These are phyloP conservation scores for Elsinoe ampelina DNA, from an alignment of 2,329 filamentous ascomycete genomes.

Conservation along the genomic window DNA sequence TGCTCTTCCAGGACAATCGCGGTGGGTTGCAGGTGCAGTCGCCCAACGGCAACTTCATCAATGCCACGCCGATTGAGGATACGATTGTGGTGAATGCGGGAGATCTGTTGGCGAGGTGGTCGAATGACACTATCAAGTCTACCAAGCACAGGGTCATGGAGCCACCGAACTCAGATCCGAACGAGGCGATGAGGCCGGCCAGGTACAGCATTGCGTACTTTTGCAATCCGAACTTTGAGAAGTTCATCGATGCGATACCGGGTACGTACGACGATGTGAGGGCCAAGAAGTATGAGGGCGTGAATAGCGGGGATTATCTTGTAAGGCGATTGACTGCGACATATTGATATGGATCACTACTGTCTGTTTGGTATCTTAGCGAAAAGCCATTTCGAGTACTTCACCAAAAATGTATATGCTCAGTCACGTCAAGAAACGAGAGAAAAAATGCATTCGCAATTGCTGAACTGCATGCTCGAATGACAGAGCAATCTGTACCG, in stretches of 20 bases:
- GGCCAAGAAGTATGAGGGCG: constrained; percentile 68
- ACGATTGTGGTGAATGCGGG: constrained; percentile 86
- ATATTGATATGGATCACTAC: constrained; percentile 24
- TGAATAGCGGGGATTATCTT: constrained; percentile 74
- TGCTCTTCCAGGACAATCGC: constrained; percentile 46
- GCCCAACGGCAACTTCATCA: constrained; percentile 64
- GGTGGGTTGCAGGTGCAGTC: constrained; percentile 55
- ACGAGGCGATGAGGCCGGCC: constrained; percentile 56
- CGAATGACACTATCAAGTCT: constrained; percentile 82
- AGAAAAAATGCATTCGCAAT: too few species aligned
- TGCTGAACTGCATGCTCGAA: neutral
- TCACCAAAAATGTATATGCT: neutral
- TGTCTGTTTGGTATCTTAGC: neutral
- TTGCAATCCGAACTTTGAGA: constrained; percentile 75
- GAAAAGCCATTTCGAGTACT: neutral
- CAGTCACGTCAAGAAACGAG: neutral
- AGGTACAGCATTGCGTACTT: constrained; percentile 85
- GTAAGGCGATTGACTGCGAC: constrained; percentile 69
- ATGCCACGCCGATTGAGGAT: constrained; percentile 71
- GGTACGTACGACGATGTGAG: constrained; percentile 58
- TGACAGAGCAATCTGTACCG: neutral
- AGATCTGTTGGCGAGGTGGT: constrained; percentile 78
- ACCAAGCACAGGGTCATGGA: constrained; percentile 87
- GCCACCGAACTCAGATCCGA: constrained; percentile 47
- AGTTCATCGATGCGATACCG: constrained; percentile 68